phyloP scores from a whole-genome alignment of 164 flowering plant species.

The Macadamia integrifolia region DNA sequence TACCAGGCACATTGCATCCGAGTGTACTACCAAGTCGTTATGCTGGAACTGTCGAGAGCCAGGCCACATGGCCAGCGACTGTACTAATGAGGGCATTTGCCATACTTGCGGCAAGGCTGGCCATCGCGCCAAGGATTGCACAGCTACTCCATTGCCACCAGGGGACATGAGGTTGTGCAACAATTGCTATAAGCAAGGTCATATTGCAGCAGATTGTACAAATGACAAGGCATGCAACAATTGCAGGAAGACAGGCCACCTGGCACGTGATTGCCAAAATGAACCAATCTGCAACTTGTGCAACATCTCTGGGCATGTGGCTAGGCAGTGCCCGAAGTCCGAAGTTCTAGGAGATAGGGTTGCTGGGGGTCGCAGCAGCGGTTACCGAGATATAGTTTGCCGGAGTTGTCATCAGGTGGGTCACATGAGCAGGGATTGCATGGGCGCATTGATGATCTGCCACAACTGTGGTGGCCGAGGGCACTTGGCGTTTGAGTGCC shows the following conservation, averaged over 20 bases:
- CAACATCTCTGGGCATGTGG: constrained; percentile 53
- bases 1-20: constrained; percentile 50
- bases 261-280: constrained; percentile 47
- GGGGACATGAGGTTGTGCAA: constrained; percentile 67
- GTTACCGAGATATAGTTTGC: constrained; percentile 49
- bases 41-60: constrained; percentile 68
- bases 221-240: constrained; percentile 81
- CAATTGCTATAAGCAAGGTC: constrained; percentile 78
- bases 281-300: constrained; percentile 58
- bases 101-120: constrained; percentile 58
- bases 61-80: constrained; percentile 47
- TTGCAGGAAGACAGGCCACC: constrained; percentile 64
- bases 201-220: constrained; percentile 56
- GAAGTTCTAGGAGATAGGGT: constrained; percentile 25
- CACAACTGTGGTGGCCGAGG: constrained; percentile 92
- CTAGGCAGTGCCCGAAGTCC: constrained; percentile 42
- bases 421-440: constrained; percentile 78
- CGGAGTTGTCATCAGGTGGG: constrained; percentile 66
- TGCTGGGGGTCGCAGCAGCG: constrained; percentile 26
- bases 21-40: constrained; percentile 40
- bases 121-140: constrained; percentile 61
- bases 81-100: constrained; percentile 54
- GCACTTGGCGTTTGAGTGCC: constrained; percentile 74
- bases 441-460: constrained; percentile 53
- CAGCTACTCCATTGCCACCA: constrained; percentile 35